A percentile compares a stretch with the other conserved stretches of the same genome.
phyloP scores from a whole-genome alignment of 2,329 filamentous ascomycete species.

The Colletotrichum eleusines region DNA sequence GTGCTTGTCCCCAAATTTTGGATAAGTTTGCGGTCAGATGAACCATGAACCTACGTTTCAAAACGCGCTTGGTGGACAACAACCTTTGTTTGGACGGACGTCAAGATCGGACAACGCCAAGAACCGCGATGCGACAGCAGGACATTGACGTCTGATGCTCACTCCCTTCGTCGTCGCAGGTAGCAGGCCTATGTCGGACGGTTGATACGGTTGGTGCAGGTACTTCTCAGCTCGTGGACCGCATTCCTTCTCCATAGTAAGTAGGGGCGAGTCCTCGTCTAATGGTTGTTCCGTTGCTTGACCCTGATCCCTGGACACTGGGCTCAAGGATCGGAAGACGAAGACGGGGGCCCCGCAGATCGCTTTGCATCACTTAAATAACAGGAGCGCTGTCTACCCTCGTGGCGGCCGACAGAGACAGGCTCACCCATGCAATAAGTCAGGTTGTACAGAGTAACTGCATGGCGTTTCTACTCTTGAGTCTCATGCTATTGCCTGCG shows the following conservation, averaged over 20 bases:
- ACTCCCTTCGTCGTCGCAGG: not conserved
- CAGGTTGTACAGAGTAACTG: not conserved
- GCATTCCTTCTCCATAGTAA: not conserved
- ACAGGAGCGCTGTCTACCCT: constrained; percentile 18
- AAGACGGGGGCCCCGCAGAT: constrained; percentile 26
- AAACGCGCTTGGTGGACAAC: constrained; percentile 22
- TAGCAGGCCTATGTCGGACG: not conserved
- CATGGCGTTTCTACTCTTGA: constrained; percentile 13
- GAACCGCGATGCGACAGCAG: constrained; percentile 1
- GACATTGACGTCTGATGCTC: not conserved
- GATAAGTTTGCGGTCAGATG: constrained; percentile 26
- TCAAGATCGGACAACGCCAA: constrained; percentile 31
- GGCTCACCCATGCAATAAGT: not conserved
- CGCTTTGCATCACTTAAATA: constrained; percentile 34
- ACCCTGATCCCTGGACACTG: constrained; percentile 14
- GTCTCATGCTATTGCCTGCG: constrained; percentile 11
- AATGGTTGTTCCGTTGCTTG: not conserved
- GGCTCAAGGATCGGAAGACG: constrained; percentile 27
- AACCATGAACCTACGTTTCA: constrained; percentile 32
- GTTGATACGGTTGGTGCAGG: constrained; percentile 15
- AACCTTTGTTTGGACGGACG: constrained; percentile 28
- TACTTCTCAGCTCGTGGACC: too few species aligned
- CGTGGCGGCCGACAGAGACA: constrained; percentile 1
- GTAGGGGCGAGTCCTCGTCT: constrained; percentile 1
- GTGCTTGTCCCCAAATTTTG: constrained; percentile 5